Base-by-base conservation (phyloP, 768 basidiomycete genomes). In the Amyloporia xantha region DNA sequence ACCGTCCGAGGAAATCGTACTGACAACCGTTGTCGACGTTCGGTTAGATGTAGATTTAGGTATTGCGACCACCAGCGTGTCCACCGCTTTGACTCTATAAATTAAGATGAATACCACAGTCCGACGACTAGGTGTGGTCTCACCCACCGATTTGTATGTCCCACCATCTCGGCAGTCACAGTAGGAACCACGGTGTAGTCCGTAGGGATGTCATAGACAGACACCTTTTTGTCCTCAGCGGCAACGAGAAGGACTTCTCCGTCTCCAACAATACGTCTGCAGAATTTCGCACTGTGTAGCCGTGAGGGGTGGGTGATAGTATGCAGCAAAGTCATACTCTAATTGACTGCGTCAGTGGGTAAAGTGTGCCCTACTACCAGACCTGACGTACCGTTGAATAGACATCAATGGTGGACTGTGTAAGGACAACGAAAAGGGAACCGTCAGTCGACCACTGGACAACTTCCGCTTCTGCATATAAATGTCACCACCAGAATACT, bases 1-100 rank as follows among this genome's bases (percentile, higher is more conserved):
- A 5, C 96, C 96, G 51, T 98, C 96, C 0, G 95, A 96, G 0
- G 93, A 97, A 13, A 80, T 82, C 2, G 91, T 87, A 54, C 81
- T 78, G 2, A 81, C 76, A 20, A 88, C 68, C 0, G 80, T 87
- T 9, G 83, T 87, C 6, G 73, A 71, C 38, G 54, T 56, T 26
- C 63, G 62, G 15, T 44, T 46, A 11, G 47, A 15, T 24, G 56
- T 45, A 37, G 3, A 26, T 58, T 50, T 11, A 62, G 82, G 84
- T 20, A 83, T 74, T 2, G 78, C 71, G 49, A 91, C 77, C 5
- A 67, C 58, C 27, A 90, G 71, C 0, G 78, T 82, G 53, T 86
- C 80, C 2, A 94, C 67, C 0, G 86, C 83, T 67, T 94, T 95
- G 35, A 94, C 84, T 17, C 91, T 93, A 58, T 30, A 5, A 30